Evolutionary conservation across 2,329 filamentous ascomycete species (phyloP).

Genomic region (Neocucurbitaria cava): DNA sequence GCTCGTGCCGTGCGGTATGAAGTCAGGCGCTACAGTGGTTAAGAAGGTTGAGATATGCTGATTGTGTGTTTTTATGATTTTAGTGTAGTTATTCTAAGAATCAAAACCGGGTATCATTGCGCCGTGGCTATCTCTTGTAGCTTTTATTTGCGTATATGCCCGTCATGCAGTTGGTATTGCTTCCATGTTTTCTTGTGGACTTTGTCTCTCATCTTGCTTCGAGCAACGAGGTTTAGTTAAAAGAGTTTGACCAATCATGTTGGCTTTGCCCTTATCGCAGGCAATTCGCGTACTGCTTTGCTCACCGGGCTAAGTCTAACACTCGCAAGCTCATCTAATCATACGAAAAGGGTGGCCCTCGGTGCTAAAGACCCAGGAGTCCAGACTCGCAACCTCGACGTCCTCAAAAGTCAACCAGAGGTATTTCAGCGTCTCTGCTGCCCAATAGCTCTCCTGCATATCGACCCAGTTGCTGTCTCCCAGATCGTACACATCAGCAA

Average conservation of each 20-base stretch:
- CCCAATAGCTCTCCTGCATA: constrained; percentile 50
- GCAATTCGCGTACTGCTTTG: background rate
- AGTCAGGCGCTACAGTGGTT: no score
- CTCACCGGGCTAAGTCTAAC: background rate
- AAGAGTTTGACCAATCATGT: background rate
- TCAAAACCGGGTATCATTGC: background rate
- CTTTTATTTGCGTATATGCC: background rate
- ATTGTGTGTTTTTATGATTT: background rate
- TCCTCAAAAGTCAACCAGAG: constrained; percentile 49
- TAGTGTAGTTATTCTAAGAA: background rate
- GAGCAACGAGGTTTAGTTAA: background rate
- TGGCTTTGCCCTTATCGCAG: background rate
- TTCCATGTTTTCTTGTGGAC: background rate
- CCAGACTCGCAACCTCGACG: constrained; percentile 45
- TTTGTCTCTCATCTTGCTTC: background rate
- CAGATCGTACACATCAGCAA: constrained; percentile 44
- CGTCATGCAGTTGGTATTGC: background rate
- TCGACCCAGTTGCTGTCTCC: constrained; percentile 42
- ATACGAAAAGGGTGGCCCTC: constrained; percentile 52
- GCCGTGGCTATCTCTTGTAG: background rate
- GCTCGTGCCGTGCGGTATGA: no score
- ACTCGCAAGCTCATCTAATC: constrained; percentile 36
- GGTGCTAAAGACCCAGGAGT: constrained; percentile 55
- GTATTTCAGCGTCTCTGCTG: constrained; percentile 52
- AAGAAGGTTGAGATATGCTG: background rate